Evolutionary conservation across 352 stramenopile species (phyloP), one percentile per base, ranked within the genome.

Genomic region (Phytophthora megakarya): DNA sequence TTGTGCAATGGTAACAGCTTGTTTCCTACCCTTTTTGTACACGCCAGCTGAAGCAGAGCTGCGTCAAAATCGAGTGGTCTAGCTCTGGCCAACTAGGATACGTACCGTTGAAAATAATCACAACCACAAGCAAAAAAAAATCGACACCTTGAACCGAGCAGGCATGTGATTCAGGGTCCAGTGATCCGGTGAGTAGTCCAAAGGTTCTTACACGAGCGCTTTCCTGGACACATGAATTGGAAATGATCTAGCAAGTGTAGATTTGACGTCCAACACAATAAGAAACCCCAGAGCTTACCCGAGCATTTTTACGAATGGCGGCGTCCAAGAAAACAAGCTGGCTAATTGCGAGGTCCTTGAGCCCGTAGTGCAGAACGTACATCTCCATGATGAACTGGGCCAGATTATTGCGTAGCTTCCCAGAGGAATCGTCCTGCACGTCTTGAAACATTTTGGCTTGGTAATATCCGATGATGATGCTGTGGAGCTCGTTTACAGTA

Each of bases 331-430:
- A 91, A 42, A 93, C 78, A 30, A 93, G 70, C 44, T 93, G 81
- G 35, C 84, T 90, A 66, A 91, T 87, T 15, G 84, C 84, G 21
- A 93, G 73, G 43, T 90, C 84, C 47, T 90, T 90, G 28, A 93
- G 74, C 0, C 81, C 84, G 52, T 93, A 90, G 61, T 93, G 84
- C 10, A 93, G 71, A 25, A 89, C 82, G 50, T 90, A 93, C 76
- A 93, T 86, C 56, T 93, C 84, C 73, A 89, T 87, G 37, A 93
- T 91, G 50, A 90, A 90, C 58, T 90, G 78, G n/a, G 80, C 81
- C 12, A 93, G 32, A 21, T 88, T 86, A 10, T 67, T 56, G 11
- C 84, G 78, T 3, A 61, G 45, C 40, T 89, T 89, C 18, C 81
- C 76, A 1, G 67, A 76, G 12, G 64, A 75, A 52, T 93, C 84